Evolutionary conservation across 441 rosid genomes (phyloP).

Genomic region (Populus hybrid): DNA sequence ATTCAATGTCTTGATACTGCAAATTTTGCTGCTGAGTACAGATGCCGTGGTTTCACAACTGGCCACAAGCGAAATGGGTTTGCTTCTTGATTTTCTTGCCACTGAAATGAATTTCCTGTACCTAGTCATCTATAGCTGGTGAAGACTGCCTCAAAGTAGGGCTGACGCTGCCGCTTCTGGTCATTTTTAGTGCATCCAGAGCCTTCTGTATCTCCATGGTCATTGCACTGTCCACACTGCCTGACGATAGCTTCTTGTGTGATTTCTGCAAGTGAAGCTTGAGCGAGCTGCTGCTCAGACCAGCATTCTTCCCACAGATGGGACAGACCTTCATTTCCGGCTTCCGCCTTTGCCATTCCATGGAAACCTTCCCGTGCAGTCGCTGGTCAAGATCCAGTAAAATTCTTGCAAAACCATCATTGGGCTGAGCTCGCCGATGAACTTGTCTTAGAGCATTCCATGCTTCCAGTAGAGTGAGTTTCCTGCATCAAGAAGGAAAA

Average conservation of each 20-base stretch:
- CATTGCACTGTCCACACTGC: slow-evolving; percentile 99
- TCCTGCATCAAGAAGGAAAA: slow-evolving; percentile 41
- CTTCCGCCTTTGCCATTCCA: slow-evolving; percentile 95
- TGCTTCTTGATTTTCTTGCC: not conserved
- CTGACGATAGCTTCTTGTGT: slow-evolving; percentile 83
- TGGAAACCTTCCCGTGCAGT: slow-evolving; percentile 76
- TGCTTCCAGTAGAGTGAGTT: slow-evolving; percentile 65
- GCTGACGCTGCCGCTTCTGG: slow-evolving; percentile 66
- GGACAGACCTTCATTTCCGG: slow-evolving; percentile 90
- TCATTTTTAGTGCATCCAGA: slow-evolving; percentile 70
- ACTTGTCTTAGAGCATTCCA: slow-evolving; percentile 76
- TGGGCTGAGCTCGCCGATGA: slow-evolving; percentile 95
- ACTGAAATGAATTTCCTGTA: not conserved
- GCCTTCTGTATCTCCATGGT: slow-evolving; percentile 94
- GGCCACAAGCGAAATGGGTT: not conserved
- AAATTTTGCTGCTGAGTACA: no score
- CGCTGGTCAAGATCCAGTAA: slow-evolving; percentile 62
- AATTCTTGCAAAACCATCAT: slow-evolving; percentile 83
- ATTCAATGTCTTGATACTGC: no score
- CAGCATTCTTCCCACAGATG: slow-evolving; percentile 91
- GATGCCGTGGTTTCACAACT: not conserved
- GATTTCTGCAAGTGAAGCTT: slow-evolving; percentile 90
- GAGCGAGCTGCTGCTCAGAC: slow-evolving; percentile 90
- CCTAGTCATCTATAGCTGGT: slow-evolving; percentile 37
- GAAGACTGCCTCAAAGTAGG: slow-evolving; percentile 49